Percentiles rank a stretch among this genome's conserved stretches.
phyloP scores from a whole-genome alignment of 2,329 filamentous ascomycete genomes.

The Didymella pinodella region DNA sequence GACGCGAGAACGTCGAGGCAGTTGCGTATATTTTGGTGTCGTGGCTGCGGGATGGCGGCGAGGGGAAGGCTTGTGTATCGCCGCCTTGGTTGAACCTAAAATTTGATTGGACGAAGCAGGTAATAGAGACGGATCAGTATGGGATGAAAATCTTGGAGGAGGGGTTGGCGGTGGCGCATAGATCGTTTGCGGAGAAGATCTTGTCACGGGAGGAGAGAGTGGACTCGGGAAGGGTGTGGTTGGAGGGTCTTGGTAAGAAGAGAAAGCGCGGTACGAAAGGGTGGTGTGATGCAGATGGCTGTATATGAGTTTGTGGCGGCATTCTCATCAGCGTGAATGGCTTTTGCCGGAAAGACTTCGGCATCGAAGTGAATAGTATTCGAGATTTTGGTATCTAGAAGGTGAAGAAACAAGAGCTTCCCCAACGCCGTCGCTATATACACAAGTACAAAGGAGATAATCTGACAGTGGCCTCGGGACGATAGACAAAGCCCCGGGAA shows the following conservation, averaged over 20 bases:
- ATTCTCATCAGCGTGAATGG: neutral
- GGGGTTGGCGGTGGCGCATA: neutral
- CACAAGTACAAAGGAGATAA: neutral
- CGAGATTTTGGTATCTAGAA: neutral
- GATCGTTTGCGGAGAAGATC: neutral
- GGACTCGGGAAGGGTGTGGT: neutral
- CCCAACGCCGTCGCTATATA: slow-evolving; percentile 3
- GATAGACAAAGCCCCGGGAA: neutral
- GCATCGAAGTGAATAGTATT: no score
- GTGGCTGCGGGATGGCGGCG: neutral
- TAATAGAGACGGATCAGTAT: neutral
- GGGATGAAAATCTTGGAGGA: neutral
- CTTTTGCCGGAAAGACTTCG: no score
- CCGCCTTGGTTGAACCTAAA: neutral
- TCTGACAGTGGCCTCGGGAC: no score
- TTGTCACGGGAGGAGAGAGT: neutral
- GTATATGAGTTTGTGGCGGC: neutral
- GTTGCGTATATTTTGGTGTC: neutral
- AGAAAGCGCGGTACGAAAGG: neutral
- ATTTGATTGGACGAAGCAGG: neutral
- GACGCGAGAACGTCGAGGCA: neutral
- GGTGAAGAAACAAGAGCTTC: neutral
- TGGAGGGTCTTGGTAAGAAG: neutral
- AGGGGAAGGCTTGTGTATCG: neutral
- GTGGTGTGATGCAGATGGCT: neutral